Evolutionary conservation across 495 filamentous ascomycete species (phyloP).

Genomic region (Cenococcum geophilum): DNA sequence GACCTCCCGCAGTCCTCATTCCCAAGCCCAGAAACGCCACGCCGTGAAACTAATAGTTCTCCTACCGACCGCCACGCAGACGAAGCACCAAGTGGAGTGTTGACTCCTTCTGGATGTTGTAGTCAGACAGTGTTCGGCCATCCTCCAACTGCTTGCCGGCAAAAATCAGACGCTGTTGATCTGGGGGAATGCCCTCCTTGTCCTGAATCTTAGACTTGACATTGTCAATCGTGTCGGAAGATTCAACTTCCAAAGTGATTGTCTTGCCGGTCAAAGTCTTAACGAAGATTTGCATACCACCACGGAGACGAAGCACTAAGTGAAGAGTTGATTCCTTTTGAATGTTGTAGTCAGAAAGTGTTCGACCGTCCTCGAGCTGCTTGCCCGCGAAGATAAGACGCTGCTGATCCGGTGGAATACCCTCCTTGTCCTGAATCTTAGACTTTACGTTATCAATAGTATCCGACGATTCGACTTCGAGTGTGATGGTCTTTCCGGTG

Average conservation of each 20-base stretch:
- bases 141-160: slow-evolving; percentile 99
- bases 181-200: slow-evolving; percentile 99
- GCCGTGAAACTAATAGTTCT: slow-evolving; percentile 3
- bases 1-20: too few relatives aligned
- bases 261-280: slow-evolving; percentile 93
- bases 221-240: slow-evolving; percentile 86
- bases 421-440: slow-evolving; percentile 87
- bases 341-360: slow-evolving; percentile 97
- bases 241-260: slow-evolving; percentile 84
- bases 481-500: slow-evolving; percentile 65
- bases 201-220: slow-evolving; percentile 93
- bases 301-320: slow-evolving; percentile 91
- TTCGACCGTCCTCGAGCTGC: slow-evolving; percentile 85
- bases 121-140: slow-evolving; percentile 94
- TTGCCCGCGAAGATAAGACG: slow-evolving; percentile 96
- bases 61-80: slow-evolving; percentile 48
- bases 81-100: slow-evolving; percentile 34
- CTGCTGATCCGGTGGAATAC: slow-evolving; percentile 90
- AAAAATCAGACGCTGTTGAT: slow-evolving; percentile 99
- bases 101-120: slow-evolving; percentile 99
- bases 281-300: slow-evolving; percentile 96
- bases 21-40: too few relatives aligned
- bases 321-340: slow-evolving; percentile 99
- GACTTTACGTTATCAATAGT: slow-evolving; percentile 52
- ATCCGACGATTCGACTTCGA: slow-evolving; percentile 62